Evolutionary conservation across 768 basidiomycete species (phyloP), one percentile per base, ranked within the genome.

Genomic region (Lactarius deliciosus): DNA sequence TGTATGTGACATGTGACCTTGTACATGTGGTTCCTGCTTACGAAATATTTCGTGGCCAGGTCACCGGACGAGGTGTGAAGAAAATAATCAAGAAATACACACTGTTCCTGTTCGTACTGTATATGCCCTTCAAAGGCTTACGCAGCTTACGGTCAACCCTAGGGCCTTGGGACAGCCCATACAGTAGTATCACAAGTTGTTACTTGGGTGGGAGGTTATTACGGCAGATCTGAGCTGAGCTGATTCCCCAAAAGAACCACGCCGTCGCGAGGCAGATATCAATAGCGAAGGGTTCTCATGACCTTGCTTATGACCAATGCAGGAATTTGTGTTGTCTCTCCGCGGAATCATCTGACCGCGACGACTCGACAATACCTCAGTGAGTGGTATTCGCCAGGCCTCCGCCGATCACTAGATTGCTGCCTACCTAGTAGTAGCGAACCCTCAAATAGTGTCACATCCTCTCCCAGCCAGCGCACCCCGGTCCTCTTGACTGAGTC

Each of bases 301-400:
- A 57, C 36, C 11, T 1, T 7, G 25, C 57, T 22, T n/a, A 40
- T 58, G 36, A 57, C 36, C 20, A 16, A 9, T 28, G 16, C 3
- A 8, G 36, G 36, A 40, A 28, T 30, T 0, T 20, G 36, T 13
- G 34, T 58, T 28, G 20, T 5, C 11, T 25, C 9, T 15, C 34
- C 34, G 15, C 3, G 10, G 25, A 50, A 36, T 61, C 61, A 40
- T 54, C 47, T 61, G 36, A 54, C 22, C 9, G 22, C 22, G 36
- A 54, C 22, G 7, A 54, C 61, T 15, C 54, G 20, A 5, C 40
- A 63, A 6, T 63, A n/a, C 54, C 53, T 28, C 61, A 56, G 10
- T 7, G 38, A 9, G 30, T n/a, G 18, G 28, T 16, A 57, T 16
- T 30, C 34, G 45, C 6, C 7, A 8, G 1, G 7, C n/a, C 34